Evolutionary conservation across 352 stramenopile genomes (phyloP).

Genomic region (Sclerospora graminicola): DNA sequence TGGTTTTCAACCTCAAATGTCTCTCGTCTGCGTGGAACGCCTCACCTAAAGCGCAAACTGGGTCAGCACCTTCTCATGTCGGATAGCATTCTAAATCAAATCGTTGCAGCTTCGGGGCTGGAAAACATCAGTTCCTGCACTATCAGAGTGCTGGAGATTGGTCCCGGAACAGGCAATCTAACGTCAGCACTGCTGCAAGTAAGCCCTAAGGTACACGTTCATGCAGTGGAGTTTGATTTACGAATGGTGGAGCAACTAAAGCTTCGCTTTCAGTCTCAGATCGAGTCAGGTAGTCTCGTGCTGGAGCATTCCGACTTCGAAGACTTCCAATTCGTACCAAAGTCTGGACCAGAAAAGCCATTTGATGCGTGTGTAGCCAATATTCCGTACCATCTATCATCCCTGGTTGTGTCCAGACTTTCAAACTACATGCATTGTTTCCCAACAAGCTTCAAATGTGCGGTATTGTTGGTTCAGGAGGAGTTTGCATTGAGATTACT

Average conservation of each 20-base stretch:
- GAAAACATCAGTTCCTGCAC: slow-evolving; percentile 14
- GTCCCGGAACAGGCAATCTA: slow-evolving; percentile 77
- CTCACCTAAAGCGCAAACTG: slow-evolving; percentile 73
- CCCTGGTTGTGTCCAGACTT: slow-evolving; percentile 63
- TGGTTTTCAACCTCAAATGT: slow-evolving; percentile 29
- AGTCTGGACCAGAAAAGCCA: not conserved
- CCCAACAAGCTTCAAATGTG: slow-evolving; percentile 38
- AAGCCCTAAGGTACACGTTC: slow-evolving; percentile 36
- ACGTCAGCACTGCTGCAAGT: slow-evolving; percentile 61
- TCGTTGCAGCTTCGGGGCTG: slow-evolving; percentile 51
- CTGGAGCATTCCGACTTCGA: slow-evolving; percentile 39
- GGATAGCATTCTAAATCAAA: slow-evolving; percentile 46
- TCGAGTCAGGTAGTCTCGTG: slow-evolving; percentile 17
- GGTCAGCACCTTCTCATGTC: slow-evolving; percentile 74
- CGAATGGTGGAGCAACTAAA: slow-evolving; percentile 67
- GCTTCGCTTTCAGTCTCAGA: slow-evolving; percentile 35
- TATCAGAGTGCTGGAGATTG: slow-evolving; percentile 73
- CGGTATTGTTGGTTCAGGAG: slow-evolving; percentile 76
- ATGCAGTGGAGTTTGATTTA: slow-evolving; percentile 64
- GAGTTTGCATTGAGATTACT: slow-evolving; percentile 73
- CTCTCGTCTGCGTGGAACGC: slow-evolving; percentile 38
- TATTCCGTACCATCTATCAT: slow-evolving; percentile 84
- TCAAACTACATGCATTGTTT: slow-evolving; percentile 63
- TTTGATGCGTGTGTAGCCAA: slow-evolving; percentile 80
- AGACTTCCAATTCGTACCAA: slow-evolving; percentile 20